phyloP scores from a whole-genome alignment of 371 early-diverging fungal genomes.

The Mucor ambiguus region DNA sequence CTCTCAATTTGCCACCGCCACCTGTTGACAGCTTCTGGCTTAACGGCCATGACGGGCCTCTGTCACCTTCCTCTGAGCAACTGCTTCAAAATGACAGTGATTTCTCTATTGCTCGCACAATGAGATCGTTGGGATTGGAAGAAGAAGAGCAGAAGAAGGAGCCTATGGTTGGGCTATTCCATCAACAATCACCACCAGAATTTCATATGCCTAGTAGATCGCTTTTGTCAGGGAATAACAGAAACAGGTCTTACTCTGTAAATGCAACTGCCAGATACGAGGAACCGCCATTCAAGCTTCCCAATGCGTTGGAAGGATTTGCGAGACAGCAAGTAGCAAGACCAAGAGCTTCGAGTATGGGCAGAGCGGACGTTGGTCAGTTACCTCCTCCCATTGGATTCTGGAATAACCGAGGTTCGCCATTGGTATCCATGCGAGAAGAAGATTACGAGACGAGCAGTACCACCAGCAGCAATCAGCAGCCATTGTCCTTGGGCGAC shows the following conservation, averaged over 20 bases:
- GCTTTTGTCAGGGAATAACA: slow-evolving; percentile 45
- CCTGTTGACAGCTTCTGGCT: slow-evolving; percentile 60
- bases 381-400: slow-evolving; percentile 12
- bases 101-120: slow-evolving; percentile 69
- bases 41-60: slow-evolving; percentile 36
- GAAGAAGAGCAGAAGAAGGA: slow-evolving; percentile 48
- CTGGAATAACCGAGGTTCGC: slow-evolving; percentile 42
- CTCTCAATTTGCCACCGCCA: slow-evolving; percentile 71
- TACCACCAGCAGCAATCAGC: slow-evolving; percentile 3
- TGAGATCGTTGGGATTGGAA: slow-evolving; percentile 79
- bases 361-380: slow-evolving; percentile 52
- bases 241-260: slow-evolving; percentile 77
- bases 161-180: slow-evolving; percentile 16
- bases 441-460: slow-evolving; percentile 27
- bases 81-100: slow-evolving; percentile 61
- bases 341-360: slow-evolving; percentile 66
- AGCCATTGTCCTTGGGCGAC: slow-evolving; percentile 49
- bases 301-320: slow-evolving; percentile 47
- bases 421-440: slow-evolving; percentile 43
- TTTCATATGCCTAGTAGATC: slow-evolving; percentile 43
- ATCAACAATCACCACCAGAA: slow-evolving; percentile 41
- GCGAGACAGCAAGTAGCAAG: slow-evolving; percentile 50
- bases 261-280: slow-evolving; percentile 65
- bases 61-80: slow-evolving; percentile 62
- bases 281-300: background rate